Evolutionary conservation across 805 yeast species (phyloP).

Genomic region (Saccharomycopsis fodiens): DNA sequence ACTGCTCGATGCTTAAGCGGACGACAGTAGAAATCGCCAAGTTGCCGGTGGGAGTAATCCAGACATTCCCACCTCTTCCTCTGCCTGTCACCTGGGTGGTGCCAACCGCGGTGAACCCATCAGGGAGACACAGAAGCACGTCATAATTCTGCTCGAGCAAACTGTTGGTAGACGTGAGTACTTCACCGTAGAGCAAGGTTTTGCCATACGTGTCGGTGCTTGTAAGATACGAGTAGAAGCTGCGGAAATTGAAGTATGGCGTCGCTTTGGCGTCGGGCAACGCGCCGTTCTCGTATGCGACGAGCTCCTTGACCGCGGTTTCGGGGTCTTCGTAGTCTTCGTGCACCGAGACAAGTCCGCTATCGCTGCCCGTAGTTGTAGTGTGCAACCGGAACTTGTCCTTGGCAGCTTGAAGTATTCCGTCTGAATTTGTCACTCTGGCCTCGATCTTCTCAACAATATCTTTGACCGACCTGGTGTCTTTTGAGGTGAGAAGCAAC

Average conservation of each 20-base stretch:
- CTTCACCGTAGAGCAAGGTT: constrained; percentile 70
- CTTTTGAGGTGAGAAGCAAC: constrained; percentile 42
- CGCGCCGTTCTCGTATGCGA: constrained; percentile 33
- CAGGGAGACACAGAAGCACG: constrained; percentile 53
- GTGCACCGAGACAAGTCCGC: constrained; percentile 25
- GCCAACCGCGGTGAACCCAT: constrained; percentile 62
- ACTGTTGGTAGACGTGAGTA: constrained; percentile 79
- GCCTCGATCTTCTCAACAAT: constrained; percentile 29
- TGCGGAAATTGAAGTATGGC: constrained; percentile 62
- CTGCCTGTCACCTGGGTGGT: constrained; percentile 84
- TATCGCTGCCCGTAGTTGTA: constrained; percentile 10
- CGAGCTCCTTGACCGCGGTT: constrained; percentile 47
- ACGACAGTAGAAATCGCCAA: constrained; percentile 72
- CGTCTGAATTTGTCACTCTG: constrained; percentile 30
- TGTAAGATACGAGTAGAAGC: constrained; percentile 43
- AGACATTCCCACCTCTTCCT: constrained; percentile 90
- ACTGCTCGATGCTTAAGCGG: constrained; percentile 43
- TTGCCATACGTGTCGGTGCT: constrained; percentile 46
- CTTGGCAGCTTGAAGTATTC: constrained; percentile 30
- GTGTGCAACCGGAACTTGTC: constrained; percentile 22
- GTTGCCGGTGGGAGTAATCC: constrained; percentile 94
- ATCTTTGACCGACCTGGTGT: constrained; percentile 25
- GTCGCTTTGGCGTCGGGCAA: constrained; percentile 48
- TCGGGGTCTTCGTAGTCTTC: constrained; percentile 46
- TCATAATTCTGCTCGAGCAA: constrained; percentile 66